Conservation (phyloP, 1,139 yeast species). For the Protomyces arabidopsidicola region DNA sequence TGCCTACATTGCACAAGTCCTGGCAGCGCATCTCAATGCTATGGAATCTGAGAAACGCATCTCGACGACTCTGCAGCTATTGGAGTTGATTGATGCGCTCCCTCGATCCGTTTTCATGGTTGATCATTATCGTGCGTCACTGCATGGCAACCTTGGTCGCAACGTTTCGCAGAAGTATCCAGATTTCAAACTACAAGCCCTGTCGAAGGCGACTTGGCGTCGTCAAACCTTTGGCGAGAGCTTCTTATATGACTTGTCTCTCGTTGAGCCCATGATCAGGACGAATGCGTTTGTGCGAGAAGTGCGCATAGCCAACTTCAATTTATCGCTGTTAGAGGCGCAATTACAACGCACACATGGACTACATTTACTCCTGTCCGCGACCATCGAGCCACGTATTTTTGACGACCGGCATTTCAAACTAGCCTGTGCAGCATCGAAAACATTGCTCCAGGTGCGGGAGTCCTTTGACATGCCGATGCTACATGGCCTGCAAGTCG, state of each 20-base stretch:
- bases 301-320: conserved; percentile 57
- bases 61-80: conserved; percentile 36
- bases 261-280: conserved; percentile 58
- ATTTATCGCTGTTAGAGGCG: conserved; percentile 59
- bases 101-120: conserved; percentile 36
- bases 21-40: conserved; percentile 68
- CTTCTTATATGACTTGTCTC: conserved; percentile 55
- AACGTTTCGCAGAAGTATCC: conserved; percentile 53
- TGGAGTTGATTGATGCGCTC: conserved; percentile 44
- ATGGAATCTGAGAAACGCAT: conserved; percentile 43
- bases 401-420: not conserved
- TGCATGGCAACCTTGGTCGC: conserved; percentile 47
- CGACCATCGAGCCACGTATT: not conserved
- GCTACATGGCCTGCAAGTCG: not conserved
- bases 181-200: conserved; percentile 49
- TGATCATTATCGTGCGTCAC: conserved; percentile 45
- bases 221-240: conserved; percentile 52
- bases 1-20: conserved; percentile 66
- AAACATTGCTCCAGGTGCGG: not conserved
- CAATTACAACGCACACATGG: conserved; percentile 41
- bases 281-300: conserved; percentile 50
- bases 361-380: not conserved
- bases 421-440: not conserved
- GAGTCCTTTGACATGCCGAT: not conserved
- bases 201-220: conserved; percentile 49